Base-by-base conservation (phyloP, 257 asterid genomes). In the Petunia axillaris region DNA sequence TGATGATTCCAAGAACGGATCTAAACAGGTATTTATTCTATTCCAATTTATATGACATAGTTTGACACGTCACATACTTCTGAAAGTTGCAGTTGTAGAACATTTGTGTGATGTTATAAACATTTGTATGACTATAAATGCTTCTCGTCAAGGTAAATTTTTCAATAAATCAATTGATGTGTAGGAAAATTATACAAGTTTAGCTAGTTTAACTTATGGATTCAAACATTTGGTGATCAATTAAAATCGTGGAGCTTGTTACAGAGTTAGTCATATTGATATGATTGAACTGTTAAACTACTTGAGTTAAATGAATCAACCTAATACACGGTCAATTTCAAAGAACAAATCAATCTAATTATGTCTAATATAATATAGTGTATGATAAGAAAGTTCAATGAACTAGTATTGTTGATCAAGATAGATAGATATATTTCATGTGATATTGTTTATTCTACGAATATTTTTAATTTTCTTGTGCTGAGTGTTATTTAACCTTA, bases 1-100 rank as follows among this genome's bases (percentile, higher is more conserved):
- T 70, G 89, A 77, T 50, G 13, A 73, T 11, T 3, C 62, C 6
- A 50, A 73, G 39, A 52, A 50, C 1, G 35, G 62, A 82, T 86
- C 90, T 36, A 88, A 88, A 54, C 91, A 94, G 95, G 97, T 94
- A 13, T 15, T 50, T 64, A 16, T 68, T 70, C 25, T 25, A 25
- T 25, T 25, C 25, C 25, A 25, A 25, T 25, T 25, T 25, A 25
- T 25, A 25, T 25, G 25, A 25, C 25, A 25, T 25, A 25, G 25
- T 25, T 25, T 25, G 25, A 25, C 25, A 25, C 25, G 25, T 25
- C 25, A 25, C 25, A 25, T 25, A 25, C 25, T 25, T 25, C 25
- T 25, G 25, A 25, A 25, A 25, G 25, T 25, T 25, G 25, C 25
- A 25, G 25, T 25, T 25, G 25, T 25, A 25, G 25, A 25, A 25